Evolutionary conservation across 768 basidiomycete genomes (phyloP).

Genomic region (Hygrophoropsis aurantiaca): DNA sequence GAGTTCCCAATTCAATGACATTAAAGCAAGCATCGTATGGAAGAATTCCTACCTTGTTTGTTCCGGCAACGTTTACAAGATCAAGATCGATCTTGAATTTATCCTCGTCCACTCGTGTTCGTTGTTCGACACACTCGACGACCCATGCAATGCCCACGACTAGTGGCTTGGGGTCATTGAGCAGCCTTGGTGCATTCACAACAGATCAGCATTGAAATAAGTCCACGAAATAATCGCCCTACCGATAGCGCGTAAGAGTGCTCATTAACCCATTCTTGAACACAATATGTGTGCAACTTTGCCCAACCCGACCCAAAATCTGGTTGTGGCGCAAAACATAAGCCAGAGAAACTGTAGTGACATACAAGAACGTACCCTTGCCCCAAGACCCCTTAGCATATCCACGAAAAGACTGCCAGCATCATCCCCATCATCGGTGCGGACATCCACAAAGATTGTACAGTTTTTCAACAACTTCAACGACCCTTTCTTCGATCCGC

Average conservation of each 20-base stretch:
- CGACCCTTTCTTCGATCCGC: slow-evolving; percentile 27
- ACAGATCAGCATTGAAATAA: not conserved
- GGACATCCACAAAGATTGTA: slow-evolving; percentile 82
- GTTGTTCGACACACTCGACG: slow-evolving; percentile 78
- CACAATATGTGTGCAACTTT: slow-evolving; percentile 80
- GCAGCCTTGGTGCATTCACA: slow-evolving; percentile 44
- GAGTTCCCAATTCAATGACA: slow-evolving; percentile 2
- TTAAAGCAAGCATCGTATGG: not conserved
- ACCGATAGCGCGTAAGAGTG: slow-evolving; percentile 75
- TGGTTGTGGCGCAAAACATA: slow-evolving; percentile 18
- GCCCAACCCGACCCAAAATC: slow-evolving; percentile 66
- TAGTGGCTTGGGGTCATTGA: slow-evolving; percentile 66
- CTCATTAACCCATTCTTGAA: slow-evolving; percentile 80
- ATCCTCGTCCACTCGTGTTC: slow-evolving; percentile 60
- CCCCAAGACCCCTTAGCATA: slow-evolving; percentile 78
- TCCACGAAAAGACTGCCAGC: slow-evolving; percentile 80
- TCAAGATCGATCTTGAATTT: slow-evolving; percentile 67
- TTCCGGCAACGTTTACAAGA: slow-evolving; percentile 53
- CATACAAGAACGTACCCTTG: slow-evolving; percentile 55
- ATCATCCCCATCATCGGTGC: slow-evolving; percentile 72
- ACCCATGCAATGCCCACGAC: slow-evolving; percentile 90
- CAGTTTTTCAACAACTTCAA: slow-evolving; percentile 70
- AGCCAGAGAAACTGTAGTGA: not conserved
- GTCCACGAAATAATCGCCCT: slow-evolving; percentile 15
- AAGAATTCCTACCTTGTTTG: slow-evolving; percentile 51